A percentile compares a stretch with the other conserved stretches of the same genome.
These are phyloP conservation scores for Phytopythium sindhum DNA, from an alignment of 352 stramenopile species.

Conservation along the genomic window DNA sequence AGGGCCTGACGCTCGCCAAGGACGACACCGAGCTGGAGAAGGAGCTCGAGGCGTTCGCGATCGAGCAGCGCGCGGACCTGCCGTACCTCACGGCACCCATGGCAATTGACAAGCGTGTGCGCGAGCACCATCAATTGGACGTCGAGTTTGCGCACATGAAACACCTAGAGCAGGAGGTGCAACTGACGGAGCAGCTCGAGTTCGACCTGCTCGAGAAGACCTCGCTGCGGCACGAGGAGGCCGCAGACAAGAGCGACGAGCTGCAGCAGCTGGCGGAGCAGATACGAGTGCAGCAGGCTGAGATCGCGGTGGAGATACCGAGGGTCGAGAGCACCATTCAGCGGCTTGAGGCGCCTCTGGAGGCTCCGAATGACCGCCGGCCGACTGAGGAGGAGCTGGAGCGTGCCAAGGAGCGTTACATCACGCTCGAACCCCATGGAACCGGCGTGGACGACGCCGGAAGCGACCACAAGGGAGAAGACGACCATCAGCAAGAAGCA, in stretches of 20 bases:
- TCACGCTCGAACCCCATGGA: constrained; percentile 17
- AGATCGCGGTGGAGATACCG: constrained; percentile 27
- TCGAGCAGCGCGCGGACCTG: constrained; percentile 38
- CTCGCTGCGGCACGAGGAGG: constrained; percentile 47
- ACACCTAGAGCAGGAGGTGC: constrained; percentile 38
- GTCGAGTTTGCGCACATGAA: constrained; percentile 67
- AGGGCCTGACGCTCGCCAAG: constrained; percentile 45
- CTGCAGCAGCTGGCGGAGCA: constrained; percentile 28
- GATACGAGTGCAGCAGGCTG: constrained; percentile 26
- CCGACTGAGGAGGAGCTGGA: constrained; percentile 36
- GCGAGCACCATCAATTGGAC: constrained; percentile 34
- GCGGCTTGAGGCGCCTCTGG: constrained; percentile 21
- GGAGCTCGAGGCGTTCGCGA: constrained; percentile 47
- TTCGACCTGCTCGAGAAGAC: constrained; percentile 72
- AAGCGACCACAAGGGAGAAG: constrained; percentile 8
- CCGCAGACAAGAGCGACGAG: constrained; percentile 28
- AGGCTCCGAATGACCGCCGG: constrained; percentile 23
- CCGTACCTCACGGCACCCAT: constrained; percentile 45
- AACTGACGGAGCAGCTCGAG: constrained; percentile 54
- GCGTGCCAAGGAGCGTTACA: constrained; percentile 28
- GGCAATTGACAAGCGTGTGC: constrained; percentile 34
- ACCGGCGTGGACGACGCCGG: neutral
- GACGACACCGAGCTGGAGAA: constrained; percentile 54
- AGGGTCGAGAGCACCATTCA: constrained; percentile 23
- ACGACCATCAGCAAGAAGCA: constrained; percentile 6